Evolutionary conservation across 495 filamentous ascomycete genomes (phyloP).

Genomic region (Neurospora tetrasperma): DNA sequence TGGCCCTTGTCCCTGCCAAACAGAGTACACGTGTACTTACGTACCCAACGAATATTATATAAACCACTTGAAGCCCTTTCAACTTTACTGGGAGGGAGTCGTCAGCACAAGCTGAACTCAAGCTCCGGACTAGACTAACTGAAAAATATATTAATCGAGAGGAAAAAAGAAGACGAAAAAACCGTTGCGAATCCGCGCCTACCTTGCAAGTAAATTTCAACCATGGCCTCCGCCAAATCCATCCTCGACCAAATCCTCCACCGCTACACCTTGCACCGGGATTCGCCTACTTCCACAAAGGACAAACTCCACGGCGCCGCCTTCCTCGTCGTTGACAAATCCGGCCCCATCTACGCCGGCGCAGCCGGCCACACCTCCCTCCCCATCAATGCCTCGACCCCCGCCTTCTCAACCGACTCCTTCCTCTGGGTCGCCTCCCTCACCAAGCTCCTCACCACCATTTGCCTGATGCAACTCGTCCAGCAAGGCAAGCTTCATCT

Average conservation of each 20-base stretch:
- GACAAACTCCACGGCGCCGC: constrained; percentile 23
- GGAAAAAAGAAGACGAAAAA: background rate
- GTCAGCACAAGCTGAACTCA: background rate
- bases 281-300: constrained; percentile 5
- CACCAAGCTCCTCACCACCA: constrained; percentile 20
- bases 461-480: constrained; percentile 17
- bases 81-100: background rate
- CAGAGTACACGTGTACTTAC: background rate
- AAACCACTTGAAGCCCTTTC: background rate
- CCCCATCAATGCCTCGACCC: background rate
- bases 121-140: background rate
- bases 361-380: constrained; percentile 15
- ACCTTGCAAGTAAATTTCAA: background rate
- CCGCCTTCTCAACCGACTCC: constrained; percentile 34
- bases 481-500: constrained; percentile 13
- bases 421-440: constrained; percentile 34
- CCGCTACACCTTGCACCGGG: constrained; percentile 6
- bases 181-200: background rate
- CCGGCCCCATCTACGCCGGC: constrained; percentile 16
- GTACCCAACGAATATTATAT: background rate
- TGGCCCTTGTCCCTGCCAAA: background rate
- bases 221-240: constrained; percentile 7
- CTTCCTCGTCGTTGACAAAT: constrained; percentile 19
- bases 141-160: background rate
- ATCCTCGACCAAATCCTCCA: constrained; percentile 17